A percentile compares a stretch with the other conserved stretches of the same genome.
Evolutionary conservation across 2,329 filamentous ascomycete genomes (phyloP).

Genomic region (Delphinella strobiligena): DNA sequence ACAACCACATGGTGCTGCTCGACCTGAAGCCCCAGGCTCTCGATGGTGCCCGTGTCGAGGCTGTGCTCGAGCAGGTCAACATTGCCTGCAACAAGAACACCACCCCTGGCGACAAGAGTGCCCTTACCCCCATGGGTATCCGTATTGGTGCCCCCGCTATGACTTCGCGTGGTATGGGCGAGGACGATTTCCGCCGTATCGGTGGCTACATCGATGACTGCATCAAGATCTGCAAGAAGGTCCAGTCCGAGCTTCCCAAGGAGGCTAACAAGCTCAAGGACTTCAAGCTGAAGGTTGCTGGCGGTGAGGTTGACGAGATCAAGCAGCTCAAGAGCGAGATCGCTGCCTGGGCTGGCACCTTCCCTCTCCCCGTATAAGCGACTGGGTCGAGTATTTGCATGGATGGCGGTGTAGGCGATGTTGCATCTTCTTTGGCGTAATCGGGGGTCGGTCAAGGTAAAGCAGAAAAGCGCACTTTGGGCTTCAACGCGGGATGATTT

Average conservation of each 20-base stretch:
- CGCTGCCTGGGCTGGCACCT: conserved; percentile 69
- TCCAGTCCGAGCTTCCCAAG: conserved; percentile 79
- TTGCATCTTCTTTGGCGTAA: conserved; percentile 7
- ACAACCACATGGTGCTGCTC: conserved; percentile 90
- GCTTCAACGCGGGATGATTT: conserved; percentile 7
- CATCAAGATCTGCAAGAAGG: conserved; percentile 81
- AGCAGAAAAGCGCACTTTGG: background rate
- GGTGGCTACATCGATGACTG: conserved; percentile 77
- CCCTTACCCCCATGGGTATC: conserved; percentile 85
- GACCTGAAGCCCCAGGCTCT: conserved; percentile 83
- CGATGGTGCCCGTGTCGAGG: conserved; percentile 90
- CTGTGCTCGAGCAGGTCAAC: conserved; percentile 93
- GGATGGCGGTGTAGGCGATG: conserved; percentile 1
- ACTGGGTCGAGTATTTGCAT: background rate
- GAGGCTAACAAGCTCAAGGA: conserved; percentile 99
- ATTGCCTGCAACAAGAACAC: conserved; percentile 99
- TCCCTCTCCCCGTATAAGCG: conserved; percentile 72
- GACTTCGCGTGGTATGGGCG: conserved; percentile 88
- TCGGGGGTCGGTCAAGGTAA: conserved; percentile 1
- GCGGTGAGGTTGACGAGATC: conserved; percentile 70
- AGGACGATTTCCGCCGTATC: conserved; percentile 84
- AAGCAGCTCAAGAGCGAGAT: conserved; percentile 82
- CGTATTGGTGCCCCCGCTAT: conserved; percentile 96
- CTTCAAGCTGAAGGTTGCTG: conserved; percentile 86
- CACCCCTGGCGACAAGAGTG: conserved; percentile 93